These are phyloP conservation scores for Penicillium sp. DNA, from an alignment of 2,329 filamentous ascomycete genomes.

Conservation along the genomic window DNA sequence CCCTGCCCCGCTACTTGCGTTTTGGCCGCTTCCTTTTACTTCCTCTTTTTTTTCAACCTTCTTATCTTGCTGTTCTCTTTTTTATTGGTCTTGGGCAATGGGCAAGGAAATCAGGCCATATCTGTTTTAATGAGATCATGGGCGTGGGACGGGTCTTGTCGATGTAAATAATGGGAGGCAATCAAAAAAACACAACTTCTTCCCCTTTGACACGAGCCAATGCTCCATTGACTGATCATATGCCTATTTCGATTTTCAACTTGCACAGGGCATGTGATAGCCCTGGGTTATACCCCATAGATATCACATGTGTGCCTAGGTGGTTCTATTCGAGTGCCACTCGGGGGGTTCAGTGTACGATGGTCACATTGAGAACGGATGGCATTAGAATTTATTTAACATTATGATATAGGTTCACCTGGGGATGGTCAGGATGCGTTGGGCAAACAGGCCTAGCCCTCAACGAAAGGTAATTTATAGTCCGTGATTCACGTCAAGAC, in stretches of 20 bases:
- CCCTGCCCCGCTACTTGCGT: conserved; percentile 17
- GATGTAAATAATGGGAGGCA: conserved; percentile 38
- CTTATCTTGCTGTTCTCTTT: conserved; percentile 7
- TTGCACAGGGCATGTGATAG: no score
- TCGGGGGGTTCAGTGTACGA: no score
- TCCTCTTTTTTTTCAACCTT: conserved; percentile 11
- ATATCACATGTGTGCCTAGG: no score
- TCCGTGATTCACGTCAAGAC: neutral
- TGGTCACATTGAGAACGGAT: neutral
- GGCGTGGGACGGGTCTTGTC: conserved; percentile 30
- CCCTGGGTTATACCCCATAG: no score
- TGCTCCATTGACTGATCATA: neutral
- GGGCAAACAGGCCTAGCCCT: neutral
- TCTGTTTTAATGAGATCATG: conserved; percentile 39
- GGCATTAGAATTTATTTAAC: neutral
- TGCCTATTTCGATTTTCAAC: no score
- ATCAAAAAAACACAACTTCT: conserved; percentile 18
- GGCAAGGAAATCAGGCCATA: conserved; percentile 30
- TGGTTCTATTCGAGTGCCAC: no score
- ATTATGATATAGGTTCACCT: neutral
- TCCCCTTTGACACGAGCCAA: conserved; percentile 3
- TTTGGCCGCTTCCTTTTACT: conserved; percentile 7
- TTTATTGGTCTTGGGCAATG: conserved; percentile 22
- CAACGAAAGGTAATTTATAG: neutral
- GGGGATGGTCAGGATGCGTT: neutral